A percentile compares a stretch with the other conserved stretches of the same genome.
phyloP scores from a whole-genome alignment of 169 alveolate species.

The Eimeria tenella region DNA sequence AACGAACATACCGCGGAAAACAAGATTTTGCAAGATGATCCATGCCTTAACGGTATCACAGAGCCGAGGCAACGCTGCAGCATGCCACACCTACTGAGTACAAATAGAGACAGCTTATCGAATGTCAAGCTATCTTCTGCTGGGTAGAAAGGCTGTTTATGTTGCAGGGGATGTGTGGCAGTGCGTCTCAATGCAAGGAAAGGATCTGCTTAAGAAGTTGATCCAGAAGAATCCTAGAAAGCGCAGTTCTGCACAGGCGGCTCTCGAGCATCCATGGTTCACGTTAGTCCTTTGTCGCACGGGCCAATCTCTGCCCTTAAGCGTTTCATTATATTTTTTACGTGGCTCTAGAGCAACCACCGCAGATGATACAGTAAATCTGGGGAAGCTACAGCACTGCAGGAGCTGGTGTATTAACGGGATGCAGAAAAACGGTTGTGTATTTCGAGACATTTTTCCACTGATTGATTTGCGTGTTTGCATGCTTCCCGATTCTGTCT shows the following conservation, averaged over 20 bases:
- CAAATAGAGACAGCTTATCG: not conserved
- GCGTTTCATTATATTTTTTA: too few species aligned
- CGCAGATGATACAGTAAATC: too few species aligned
- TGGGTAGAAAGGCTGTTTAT: not conserved
- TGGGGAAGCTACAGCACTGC: too few species aligned
- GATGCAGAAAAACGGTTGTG: too few species aligned
- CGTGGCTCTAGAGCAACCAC: too few species aligned
- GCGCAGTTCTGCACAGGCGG: slow-evolving; percentile 84
- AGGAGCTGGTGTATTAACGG: too few species aligned
- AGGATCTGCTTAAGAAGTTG: slow-evolving; percentile 79
- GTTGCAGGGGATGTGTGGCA: slow-evolving; percentile 83
- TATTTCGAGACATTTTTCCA: not conserved
- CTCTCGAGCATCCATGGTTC: slow-evolving; percentile 85
- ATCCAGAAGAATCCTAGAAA: slow-evolving; percentile 81
- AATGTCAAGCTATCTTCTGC: not conserved
- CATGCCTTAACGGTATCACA: slow-evolving; percentile 9
- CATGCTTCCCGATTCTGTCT: not conserved
- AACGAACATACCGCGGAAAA: slow-evolving; percentile 84
- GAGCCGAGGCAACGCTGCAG: not conserved
- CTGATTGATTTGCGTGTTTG: not conserved
- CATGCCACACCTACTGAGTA: not conserved
- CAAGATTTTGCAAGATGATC: slow-evolving; percentile 66
- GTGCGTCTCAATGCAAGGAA: slow-evolving; percentile 84
- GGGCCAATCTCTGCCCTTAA: too few species aligned
- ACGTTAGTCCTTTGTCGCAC: slow-evolving; percentile 14